Percentiles rank a stretch among this genome's conserved stretches.
Evolutionary conservation across 768 basidiomycete genomes (phyloP).

Genomic region (Mycena latifolia): DNA sequence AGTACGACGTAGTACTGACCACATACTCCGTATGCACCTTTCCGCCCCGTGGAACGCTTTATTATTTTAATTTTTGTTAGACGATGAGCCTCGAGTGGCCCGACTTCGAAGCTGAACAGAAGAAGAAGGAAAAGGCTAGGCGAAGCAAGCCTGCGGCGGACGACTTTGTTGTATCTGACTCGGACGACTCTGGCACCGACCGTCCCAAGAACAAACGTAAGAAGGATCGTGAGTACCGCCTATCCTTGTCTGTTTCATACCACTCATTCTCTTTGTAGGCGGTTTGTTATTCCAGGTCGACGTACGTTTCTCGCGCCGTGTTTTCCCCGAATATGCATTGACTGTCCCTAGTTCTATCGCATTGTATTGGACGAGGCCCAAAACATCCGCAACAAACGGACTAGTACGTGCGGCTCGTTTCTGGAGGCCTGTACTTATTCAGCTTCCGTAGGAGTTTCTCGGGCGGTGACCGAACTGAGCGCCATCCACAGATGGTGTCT

Average conservation of each 20-base stretch:
- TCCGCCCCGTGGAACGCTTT: neutral
- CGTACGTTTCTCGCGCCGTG: constrained; percentile 41
- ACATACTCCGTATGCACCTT: constrained; percentile 54
- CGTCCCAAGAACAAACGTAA: constrained; percentile 46
- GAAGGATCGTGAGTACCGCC: constrained; percentile 47
- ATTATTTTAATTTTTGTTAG: constrained; percentile 44
- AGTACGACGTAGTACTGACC: constrained; percentile 75
- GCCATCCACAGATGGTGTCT: constrained; percentile 74
- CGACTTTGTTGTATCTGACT: constrained; percentile 52
- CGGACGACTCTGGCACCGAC: constrained; percentile 45
- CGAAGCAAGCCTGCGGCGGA: constrained; percentile 44
- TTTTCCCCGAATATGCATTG: neutral
- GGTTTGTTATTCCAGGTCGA: constrained; percentile 66
- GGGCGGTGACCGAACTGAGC: constrained; percentile 66
- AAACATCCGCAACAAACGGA: constrained; percentile 62
- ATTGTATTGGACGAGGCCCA: constrained; percentile 71
- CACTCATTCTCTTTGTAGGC: constrained; percentile 39
- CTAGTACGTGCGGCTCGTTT: constrained; percentile 48
- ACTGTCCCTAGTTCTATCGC: constrained; percentile 59
- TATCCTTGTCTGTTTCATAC: no score
- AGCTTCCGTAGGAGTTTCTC: constrained; percentile 56
- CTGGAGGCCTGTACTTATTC: neutral
- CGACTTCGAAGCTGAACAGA: constrained; percentile 63
- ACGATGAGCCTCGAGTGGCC: constrained; percentile 73
- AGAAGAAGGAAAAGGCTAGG: constrained; percentile 52